Evolutionary conservation across 768 basidiomycete species (phyloP), one percentile per base, ranked within the genome.

Genomic region (Lactifluus subvellereus): DNA sequence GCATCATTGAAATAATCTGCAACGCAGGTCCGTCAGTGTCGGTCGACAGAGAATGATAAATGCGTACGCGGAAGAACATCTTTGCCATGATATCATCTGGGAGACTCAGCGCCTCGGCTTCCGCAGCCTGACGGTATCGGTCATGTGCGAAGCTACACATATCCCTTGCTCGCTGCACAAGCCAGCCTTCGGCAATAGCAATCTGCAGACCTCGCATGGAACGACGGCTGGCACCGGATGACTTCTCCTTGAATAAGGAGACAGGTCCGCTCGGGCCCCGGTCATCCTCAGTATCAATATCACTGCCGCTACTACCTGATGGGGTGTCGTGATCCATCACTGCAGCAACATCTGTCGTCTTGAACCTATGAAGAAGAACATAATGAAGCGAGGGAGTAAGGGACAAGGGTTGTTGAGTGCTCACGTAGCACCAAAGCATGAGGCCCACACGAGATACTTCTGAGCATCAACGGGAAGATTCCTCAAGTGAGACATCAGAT

Each of bases 61-160:
- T 1, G 70, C 78, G 35, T 69, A 87, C 87, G 72, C 83, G 80
- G 66, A 88, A 81, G 14, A 84, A 85, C 87, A 89, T 89, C 70
- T 83, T 86, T 27, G 85, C 79, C 50, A 82, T 74, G 1, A 75
- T 71, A 16, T 80, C 79, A 56, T 74, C 72, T 0, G 85, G 76
- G 13, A 87, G 76, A 4, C 71, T 72, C 45, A 79, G 77, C 0
- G 79, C 82, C 71, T 87, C 85, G 4, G 79, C 80, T 67, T 85
- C 82, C 9, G 84, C 86, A 10, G 87, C 87, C 72, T 88, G 87
- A 9, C 87, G 80, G 72, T 88, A 90, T 50, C 87, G 77, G 69
- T 89, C 87, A 72, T 90, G 87, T 4, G 85, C 77, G 72, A 88
- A 88, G 68, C 82, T 85, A 72, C 86, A 88, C 86, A 88, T 87